Conservation (phyloP, 2,329 filamentous ascomycete genomes). For the Scytalidium lignicola region DNA sequence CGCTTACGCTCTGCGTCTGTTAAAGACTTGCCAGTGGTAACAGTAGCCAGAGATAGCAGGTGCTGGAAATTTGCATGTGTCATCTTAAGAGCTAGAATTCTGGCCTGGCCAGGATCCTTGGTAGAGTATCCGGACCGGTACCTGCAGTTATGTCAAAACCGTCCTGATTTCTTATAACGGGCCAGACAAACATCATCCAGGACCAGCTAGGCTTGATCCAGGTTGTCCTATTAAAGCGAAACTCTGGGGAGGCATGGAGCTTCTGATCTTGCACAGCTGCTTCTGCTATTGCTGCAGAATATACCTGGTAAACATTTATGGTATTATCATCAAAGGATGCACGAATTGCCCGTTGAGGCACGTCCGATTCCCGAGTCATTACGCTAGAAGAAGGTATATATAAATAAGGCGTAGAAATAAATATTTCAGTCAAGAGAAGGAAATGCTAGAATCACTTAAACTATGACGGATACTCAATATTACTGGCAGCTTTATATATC, state of each 20-base stretch:
- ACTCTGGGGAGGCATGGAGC: conserved; percentile 47
- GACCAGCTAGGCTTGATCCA: conserved; percentile 61
- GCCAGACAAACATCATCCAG: conserved; percentile 53
- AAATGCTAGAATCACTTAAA: too few relatives aligned
- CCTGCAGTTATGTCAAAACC: not conserved
- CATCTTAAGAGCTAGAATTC: conserved; percentile 53
- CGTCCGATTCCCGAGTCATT: not conserved
- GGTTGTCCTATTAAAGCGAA: conserved; percentile 52
- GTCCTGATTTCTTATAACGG: too few relatives aligned
- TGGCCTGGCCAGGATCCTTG: conserved; percentile 49
- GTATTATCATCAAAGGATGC: conserved; percentile 43
- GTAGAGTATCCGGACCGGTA: conserved; percentile 56
- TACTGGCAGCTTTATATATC: too few relatives aligned
- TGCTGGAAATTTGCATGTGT: conserved; percentile 43
- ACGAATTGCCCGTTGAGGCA: conserved; percentile 45
- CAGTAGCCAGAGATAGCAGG: conserved; percentile 35
- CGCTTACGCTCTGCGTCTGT: conserved; percentile 18
- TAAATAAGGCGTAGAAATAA: too few relatives aligned
- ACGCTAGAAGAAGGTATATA: too few relatives aligned
- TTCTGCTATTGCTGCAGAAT: conserved; percentile 45
- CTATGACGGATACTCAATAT: too few relatives aligned
- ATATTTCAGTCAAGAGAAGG: too few relatives aligned
- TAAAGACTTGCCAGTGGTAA: conserved; percentile 27
- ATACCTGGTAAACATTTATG: conserved; percentile 60
- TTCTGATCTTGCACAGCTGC: conserved; percentile 46